phyloP scores from a whole-genome alignment of 805 yeast species.

The Candida boleticola region DNA sequence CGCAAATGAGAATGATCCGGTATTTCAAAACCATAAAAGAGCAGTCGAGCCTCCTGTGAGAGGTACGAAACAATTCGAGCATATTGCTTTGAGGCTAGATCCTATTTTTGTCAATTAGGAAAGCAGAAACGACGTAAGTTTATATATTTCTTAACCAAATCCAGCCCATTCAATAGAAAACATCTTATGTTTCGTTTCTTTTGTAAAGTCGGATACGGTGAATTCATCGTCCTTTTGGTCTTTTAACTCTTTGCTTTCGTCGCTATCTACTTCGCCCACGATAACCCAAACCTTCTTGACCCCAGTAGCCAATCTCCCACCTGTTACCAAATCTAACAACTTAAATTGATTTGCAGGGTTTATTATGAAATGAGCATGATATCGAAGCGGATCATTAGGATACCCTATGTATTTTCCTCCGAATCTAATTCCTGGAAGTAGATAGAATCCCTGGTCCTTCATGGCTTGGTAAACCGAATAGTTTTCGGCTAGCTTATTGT shows the following conservation, averaged over 20 bases:
- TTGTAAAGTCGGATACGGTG: conserved; percentile 2
- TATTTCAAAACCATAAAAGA: too few relatives aligned
- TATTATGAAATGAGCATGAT: conserved; percentile 82
- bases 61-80: neutral
- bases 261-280: conserved; percentile 31
- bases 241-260: conserved; percentile 9
- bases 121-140: too few relatives aligned
- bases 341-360: conserved; percentile 40
- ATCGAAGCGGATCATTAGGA: conserved; percentile 92
- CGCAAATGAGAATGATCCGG: neutral
- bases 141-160: conserved; percentile 78
- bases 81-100: neutral
- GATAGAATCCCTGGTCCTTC: conserved; percentile 45
- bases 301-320: conserved; percentile 91
- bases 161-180: conserved; percentile 97
- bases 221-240: neutral
- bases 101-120: neutral
- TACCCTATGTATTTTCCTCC: conserved; percentile 89
- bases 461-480: conserved; percentile 35
- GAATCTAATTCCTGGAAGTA: conserved; percentile 85
- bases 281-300: conserved; percentile 84
- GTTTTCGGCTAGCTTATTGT: neutral
- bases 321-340: conserved; percentile 61
- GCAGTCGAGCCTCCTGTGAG: too few relatives aligned
- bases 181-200: conserved; percentile 33